These are phyloP conservation scores for Fusarium camptoceras DNA, from an alignment of 2,329 filamentous ascomycete species.

Conservation along the genomic window DNA sequence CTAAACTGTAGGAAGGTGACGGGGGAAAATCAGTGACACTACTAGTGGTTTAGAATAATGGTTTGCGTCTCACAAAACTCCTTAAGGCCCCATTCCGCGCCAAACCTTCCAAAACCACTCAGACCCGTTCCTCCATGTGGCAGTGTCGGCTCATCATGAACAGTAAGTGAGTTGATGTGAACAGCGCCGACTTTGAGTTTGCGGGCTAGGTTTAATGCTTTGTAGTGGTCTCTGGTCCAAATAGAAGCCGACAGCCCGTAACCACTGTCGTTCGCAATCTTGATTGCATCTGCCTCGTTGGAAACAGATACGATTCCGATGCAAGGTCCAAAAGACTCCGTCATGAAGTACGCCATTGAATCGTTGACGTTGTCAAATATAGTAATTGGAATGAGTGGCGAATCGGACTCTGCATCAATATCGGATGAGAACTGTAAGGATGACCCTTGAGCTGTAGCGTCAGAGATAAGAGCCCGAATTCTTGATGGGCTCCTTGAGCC, in stretches of 20 bases:
- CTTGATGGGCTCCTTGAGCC: background rate
- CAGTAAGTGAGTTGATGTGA: slow-evolving; percentile 73
- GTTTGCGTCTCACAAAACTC: slow-evolving; percentile 52
- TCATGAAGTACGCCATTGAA: background rate
- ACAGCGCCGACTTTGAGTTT: slow-evolving; percentile 73
- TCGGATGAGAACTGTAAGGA: background rate
- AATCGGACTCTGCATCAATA: background rate
- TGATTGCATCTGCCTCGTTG: slow-evolving; percentile 75
- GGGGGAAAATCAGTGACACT: rapidly evolving
- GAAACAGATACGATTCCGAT: slow-evolving; percentile 74
- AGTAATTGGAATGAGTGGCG: background rate
- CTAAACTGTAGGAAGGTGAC: background rate
- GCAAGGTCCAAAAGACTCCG: slow-evolving; percentile 60
- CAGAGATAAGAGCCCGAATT: background rate
- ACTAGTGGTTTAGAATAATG: background rate
- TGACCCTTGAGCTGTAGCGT: background rate
- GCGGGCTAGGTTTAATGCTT: slow-evolving; percentile 67
- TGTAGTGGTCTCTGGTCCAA: slow-evolving; percentile 74
- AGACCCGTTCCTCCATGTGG: slow-evolving; percentile 74
- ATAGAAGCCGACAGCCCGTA: slow-evolving; percentile 78
- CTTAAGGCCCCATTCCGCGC: slow-evolving; percentile 19
- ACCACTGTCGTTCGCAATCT: slow-evolving; percentile 81
- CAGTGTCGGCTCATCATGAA: slow-evolving; percentile 71
- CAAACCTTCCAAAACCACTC: slow-evolving; percentile 71
- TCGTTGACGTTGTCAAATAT: background rate